Percentiles rank a stretch among this genome's conserved stretches.
phyloP scores from a whole-genome alignment of 75 land plant genomes.

The Pinus albicaulis region DNA sequence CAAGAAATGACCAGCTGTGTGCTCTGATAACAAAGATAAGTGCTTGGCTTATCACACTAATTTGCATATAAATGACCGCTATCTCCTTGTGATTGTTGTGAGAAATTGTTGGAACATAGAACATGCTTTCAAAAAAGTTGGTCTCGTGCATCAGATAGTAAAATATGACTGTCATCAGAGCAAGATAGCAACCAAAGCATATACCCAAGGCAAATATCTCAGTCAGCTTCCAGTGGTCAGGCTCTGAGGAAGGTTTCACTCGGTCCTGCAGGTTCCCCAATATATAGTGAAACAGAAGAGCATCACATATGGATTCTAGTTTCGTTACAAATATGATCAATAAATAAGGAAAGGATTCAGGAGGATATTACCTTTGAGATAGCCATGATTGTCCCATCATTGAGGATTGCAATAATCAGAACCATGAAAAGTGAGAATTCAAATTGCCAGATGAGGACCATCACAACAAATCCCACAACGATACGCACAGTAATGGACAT shows the following conservation, averaged over 20 bases:
- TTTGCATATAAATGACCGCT: conserved; percentile 33
- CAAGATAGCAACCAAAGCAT: conserved; percentile 63
- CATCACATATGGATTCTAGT: conserved; percentile 20
- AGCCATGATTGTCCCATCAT: conserved; percentile 84
- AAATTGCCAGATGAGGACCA: conserved; percentile 73
- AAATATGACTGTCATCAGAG: conserved; percentile 67
- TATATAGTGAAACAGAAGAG: conserved; percentile 23
- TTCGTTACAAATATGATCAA: conserved; percentile 26
- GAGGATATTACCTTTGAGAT: conserved; percentile 49
- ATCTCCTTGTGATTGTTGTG: conserved; percentile 14
- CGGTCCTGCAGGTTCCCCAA: conserved; percentile 25
- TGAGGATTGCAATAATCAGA: conserved; percentile 72
- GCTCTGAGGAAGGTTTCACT: conserved; percentile 71
- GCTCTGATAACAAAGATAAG: conserved; percentile 39
- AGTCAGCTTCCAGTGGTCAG: conserved; percentile 73
- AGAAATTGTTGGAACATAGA: conserved; percentile 16
- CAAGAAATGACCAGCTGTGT: conserved; percentile 24
- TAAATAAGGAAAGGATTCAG: conserved; percentile 20
- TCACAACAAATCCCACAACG: conserved; percentile 52
- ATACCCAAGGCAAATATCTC: conserved; percentile 74
- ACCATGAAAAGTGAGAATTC: conserved; percentile 83
- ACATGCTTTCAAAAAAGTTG: conserved; percentile 29
- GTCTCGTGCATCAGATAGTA: conserved; percentile 56
- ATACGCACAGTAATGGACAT: conserved; percentile 36
- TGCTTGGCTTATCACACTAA: conserved; percentile 39